Base-by-base conservation (phyloP, 1,139 yeast species). In the Magnusiomyces paraingens region DNA sequence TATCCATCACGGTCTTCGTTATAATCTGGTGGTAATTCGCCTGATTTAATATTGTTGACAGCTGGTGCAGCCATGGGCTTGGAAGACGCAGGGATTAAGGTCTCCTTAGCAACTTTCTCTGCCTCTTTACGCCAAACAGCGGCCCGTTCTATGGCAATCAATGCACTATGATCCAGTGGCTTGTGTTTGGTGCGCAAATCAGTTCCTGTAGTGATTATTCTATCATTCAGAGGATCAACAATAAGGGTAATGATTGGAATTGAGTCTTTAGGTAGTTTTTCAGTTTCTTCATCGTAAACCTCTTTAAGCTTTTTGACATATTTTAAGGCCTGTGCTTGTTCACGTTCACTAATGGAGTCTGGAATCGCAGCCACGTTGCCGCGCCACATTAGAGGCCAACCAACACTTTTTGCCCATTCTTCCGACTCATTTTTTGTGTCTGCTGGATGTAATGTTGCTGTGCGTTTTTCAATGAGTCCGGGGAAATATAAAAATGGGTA, bases 341-440 rank as follows among this genome's bases (percentile, higher is more conserved):
- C 80, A 52, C 83, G 70, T 15, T 67, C 63, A 35, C 79, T 70
- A 50, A 81, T 76, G 49, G 80, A 79, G 22, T 89, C 72, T 47
- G 81, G 81, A 64, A 88, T 93, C 52, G 86, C 84, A 59, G 84
- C 77, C 0, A 96, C 95, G 64, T 91, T 88, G 0, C 98, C 98
- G 61, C 90, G 83, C 98, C 98, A 93, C 38, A 89, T 76, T 56
- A 88, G 71, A 0, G 98, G 98, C 99, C 99, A 93, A 3, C 64
- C 64, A 58, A 79, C 80, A 38, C 67, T 58, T 1, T 65, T 58
- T 1, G 91, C 78, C 97, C 96, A 90, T 47, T 73, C 72, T 0
- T 69, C 59, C 8, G 85, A 77, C 15, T 81, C 69, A 22, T 84
- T 89, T 62, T 84, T 86, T 1, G 88, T 81, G 4, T 76, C 70